phyloP scores from a whole-genome alignment of 2,329 filamentous ascomycete species.

The Zymoseptoria pseudotritici region DNA sequence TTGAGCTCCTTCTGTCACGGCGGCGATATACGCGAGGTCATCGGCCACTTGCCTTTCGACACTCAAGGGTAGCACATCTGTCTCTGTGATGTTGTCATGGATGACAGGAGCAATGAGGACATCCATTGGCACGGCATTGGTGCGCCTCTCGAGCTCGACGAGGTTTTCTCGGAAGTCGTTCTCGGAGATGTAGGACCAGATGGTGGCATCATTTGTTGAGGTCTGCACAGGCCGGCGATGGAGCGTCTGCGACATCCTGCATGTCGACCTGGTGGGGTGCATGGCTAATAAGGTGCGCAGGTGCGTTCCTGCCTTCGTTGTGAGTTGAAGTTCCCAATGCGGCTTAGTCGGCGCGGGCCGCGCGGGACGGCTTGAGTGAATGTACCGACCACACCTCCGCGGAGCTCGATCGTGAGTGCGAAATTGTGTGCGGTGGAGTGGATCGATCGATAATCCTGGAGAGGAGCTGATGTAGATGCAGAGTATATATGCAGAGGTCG shows the following conservation, averaged over 20 bases:
- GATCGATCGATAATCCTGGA: not conserved
- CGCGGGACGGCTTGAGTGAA: not conserved
- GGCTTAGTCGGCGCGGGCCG: not conserved
- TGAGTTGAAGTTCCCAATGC: not conserved
- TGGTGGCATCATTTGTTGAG: conserved; percentile 1
- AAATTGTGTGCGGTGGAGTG: not conserved
- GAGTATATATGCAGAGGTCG: too few species aligned
- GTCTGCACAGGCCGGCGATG: conserved; percentile 3
- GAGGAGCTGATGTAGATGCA: not conserved
- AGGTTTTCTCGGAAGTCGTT: conserved; percentile 7
- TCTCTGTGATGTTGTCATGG: not conserved
- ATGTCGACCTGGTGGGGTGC: not conserved
- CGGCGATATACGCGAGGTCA: conserved; percentile 9
- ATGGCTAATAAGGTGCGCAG: too few species aligned
- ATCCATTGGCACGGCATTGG: conserved; percentile 11
- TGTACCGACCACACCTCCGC: not conserved
- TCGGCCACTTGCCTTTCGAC: conserved; percentile 9
- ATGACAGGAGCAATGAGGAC: conserved; percentile 3
- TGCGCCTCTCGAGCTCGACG: conserved; percentile 8
- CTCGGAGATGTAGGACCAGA: conserved; percentile 7
- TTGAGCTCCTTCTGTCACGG: conserved; percentile 10
- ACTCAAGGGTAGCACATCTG: not conserved
- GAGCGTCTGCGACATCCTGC: not conserved
- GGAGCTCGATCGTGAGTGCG: not conserved
- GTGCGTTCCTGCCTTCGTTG: not conserved